Evolutionary conservation across 805 yeast species (phyloP).

Genomic region (Kurtzmaniella fragi): DNA sequence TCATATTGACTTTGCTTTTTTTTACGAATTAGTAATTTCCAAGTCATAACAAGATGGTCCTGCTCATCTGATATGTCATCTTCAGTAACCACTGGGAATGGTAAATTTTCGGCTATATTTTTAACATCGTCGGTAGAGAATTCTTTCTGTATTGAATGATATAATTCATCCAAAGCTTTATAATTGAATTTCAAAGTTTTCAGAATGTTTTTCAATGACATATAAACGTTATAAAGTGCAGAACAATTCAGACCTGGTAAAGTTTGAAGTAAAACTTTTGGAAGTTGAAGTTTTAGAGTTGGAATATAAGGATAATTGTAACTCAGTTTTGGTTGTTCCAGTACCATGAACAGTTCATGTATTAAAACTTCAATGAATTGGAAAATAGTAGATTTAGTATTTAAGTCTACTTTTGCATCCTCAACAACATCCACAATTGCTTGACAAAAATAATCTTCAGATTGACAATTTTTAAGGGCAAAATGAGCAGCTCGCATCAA

Average conservation of each 20-base stretch:
- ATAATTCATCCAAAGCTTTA: constrained; percentile 20
- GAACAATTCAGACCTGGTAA: constrained; percentile 33
- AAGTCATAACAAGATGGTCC: constrained; percentile 34
- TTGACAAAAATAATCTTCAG: constrained; percentile 64
- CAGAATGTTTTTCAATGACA: constrained; percentile 33
- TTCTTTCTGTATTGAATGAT: constrained; percentile 21
- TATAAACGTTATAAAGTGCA: constrained; percentile 32
- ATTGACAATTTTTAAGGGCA: constrained; percentile 51
- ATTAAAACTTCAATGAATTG: constrained; percentile 66
- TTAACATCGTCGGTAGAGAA: constrained; percentile 33
- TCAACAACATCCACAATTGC: constrained; percentile 59
- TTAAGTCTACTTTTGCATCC: constrained; percentile 45
- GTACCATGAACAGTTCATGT: constrained; percentile 27
- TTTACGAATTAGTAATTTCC: constrained; percentile 44
- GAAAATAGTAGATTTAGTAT: constrained; percentile 59
- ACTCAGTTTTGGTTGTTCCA: constrained; percentile 29
- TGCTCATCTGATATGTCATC: constrained; percentile 15
- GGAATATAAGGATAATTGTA: constrained; percentile 36
- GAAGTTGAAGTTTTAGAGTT: constrained; percentile 27
- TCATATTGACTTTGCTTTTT: constrained; percentile 51
- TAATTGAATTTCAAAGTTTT: constrained; percentile 27
- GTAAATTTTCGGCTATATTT: constrained; percentile 23
- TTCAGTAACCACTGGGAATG: constrained; percentile 28
- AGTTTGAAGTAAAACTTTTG: constrained; percentile 27
- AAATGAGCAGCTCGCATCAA: constrained; percentile 49